Evolutionary conservation across 495 filamentous ascomycete species (phyloP), one percentile per base, ranked within the genome.

Genomic region (Chaetomium fimeti): DNA sequence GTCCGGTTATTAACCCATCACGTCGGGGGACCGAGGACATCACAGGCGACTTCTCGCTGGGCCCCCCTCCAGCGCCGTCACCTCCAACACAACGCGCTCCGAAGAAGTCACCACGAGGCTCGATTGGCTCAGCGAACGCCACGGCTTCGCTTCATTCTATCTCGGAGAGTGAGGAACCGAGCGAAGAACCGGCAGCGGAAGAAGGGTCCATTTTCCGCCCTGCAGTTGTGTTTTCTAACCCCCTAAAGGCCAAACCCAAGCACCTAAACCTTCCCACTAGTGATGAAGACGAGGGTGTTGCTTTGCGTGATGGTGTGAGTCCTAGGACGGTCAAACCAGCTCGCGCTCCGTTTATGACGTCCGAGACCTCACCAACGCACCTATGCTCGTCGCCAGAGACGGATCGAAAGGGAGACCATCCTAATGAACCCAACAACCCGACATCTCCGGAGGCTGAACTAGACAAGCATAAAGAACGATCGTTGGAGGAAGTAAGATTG

Each of bases 231-330:
- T 66, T 71, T 22, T 58, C 67, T 1, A 67, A 63, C 38, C 73
- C 72, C 4, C 57, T 54, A 18, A 68, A 64, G 58, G 48, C 67
- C n/a, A 45, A 56, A 24, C 56, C 62, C n/a, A 29, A 38, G 40
- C n/a, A 52, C 5, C 16, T 68, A 43, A 58, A 55, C 22, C 36
- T 60, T 2, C 59, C 69, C 1, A 38, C 36, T 2, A 69, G 66
- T 29, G 65, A 75, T 16, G 74, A 76, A 15, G 74, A 76, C 45
- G 74, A 76, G 60, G 74, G 71, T 0, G 61, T 76, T 27, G 69
- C 64, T 20, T 36, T 74, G 63, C 67, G 55, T n/a, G 64, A 66
- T 15, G 40, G 38, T 22, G n/a, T 45, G 18, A 60, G 65, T 38
- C 58, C 69, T 18, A 54, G 60, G 24, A 63, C 59, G 0, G 45